Evolutionary conservation across 768 basidiomycete species (phyloP).

Genomic region (Naganishia kalamii): DNA sequence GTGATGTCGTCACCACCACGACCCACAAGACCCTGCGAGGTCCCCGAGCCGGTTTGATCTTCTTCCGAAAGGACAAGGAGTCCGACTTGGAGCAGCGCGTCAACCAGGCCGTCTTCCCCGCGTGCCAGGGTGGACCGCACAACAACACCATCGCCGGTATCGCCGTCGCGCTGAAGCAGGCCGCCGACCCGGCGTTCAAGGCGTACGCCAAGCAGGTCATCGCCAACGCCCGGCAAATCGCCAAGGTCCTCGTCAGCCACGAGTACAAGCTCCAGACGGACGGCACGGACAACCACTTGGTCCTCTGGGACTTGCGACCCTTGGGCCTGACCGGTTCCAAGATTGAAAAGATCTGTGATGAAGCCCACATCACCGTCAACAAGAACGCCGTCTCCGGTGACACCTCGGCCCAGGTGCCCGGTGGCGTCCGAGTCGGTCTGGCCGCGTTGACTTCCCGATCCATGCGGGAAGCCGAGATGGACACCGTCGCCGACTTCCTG

Average conservation of each 20-base stretch:
- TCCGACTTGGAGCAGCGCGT: slow-evolving; percentile 92
- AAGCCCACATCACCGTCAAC: slow-evolving; percentile 85
- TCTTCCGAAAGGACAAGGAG: slow-evolving; percentile 90
- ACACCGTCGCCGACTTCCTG: slow-evolving; percentile 78
- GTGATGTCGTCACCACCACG: slow-evolving; percentile 96
- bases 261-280: slow-evolving; percentile 95
- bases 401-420: slow-evolving; percentile 87
- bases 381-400: slow-evolving; percentile 96
- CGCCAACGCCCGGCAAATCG: slow-evolving; percentile 74
- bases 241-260: slow-evolving; percentile 60
- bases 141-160: slow-evolving; percentile 97
- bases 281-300: slow-evolving; percentile 95
- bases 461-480: slow-evolving; percentile 82
- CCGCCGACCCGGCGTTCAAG: slow-evolving; percentile 79
- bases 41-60: slow-evolving; percentile 93
- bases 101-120: slow-evolving; percentile 98
- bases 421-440: slow-evolving; percentile 93
- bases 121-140: slow-evolving; percentile 98
- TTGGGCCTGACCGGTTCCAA: slow-evolving; percentile 95
- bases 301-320: slow-evolving; percentile 95
- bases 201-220: slow-evolving; percentile 92
- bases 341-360: slow-evolving; percentile 95
- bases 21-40: slow-evolving; percentile 99
- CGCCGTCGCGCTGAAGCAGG: slow-evolving; percentile 87
- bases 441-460: slow-evolving; percentile 89